Base-by-base conservation (phyloP, 345 rosid species). In the Melaleuca alternifolia region DNA sequence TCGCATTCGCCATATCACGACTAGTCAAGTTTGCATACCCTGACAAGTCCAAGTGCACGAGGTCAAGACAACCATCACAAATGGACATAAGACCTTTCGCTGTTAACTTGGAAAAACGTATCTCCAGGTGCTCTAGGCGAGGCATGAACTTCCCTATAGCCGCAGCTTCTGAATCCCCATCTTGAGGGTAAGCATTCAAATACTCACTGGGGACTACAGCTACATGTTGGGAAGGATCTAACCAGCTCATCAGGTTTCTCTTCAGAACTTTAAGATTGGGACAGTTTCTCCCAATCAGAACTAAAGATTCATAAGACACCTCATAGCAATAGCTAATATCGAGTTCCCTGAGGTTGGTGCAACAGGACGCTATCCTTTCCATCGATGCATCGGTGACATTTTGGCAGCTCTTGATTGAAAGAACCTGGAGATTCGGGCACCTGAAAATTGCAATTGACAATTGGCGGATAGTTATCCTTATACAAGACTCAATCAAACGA, bases 291-390 rank as follows among this genome's bases (percentile, higher is more conserved):
- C 98, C 99, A 0, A 95, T 86, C 86, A 94, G 79, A 61, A 84
- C 89, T 28, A 97, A 90, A 52, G 97, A 91, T 57, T 94, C 94
- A 85, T 92, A 91, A 86, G 99, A 96, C 77, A 97, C 90, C 88
- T 95, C 95, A 75, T 93, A 92, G 91, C 99, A 96, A 90, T 91
- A 91, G 91, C 98, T 97, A 77, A 97, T 89, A 79, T 97, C 96
- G 16, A 96, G 90, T 54, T 95, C 98, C 62, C 83, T 89, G 14
- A 96, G 91, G 87, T 87, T 91, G 85, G 88, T 57, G 86, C 97
- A 97, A 5, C 91, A 90, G 82, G 89, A 91, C 5, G 98, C 95
- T 77, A 96, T 89, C 86, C 89, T 94, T 87, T 91, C 85, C 92
- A 97, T 91, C 23, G 97, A 94, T 75, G 92, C 92, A 87, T 97